Evolutionary conservation across 2,329 filamentous ascomycete genomes (phyloP), one percentile per base, ranked within the genome.

Genomic region (Trichothecium roseum): DNA sequence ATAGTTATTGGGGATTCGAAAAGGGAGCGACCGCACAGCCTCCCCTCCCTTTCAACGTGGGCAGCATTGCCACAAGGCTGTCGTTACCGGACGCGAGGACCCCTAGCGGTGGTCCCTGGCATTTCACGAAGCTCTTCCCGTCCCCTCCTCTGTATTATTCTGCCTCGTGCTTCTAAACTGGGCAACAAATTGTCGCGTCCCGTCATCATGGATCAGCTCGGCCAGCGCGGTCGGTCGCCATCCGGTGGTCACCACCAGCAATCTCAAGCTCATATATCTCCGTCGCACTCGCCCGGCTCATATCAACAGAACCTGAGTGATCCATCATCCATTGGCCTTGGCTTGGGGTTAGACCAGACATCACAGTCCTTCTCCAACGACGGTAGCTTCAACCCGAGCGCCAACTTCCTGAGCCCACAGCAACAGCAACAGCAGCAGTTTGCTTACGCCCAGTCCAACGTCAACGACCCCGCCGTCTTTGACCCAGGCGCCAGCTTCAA

Each of bases 201-300:
- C 15, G 28, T 24, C 20, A 53, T 49, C 50, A 64, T 64, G 61
- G 59, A 62, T 54, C 59, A 61, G 45, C 56, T 60, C 43, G 49
- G 48, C 49, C 59, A 59, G 44, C 55, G 51, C 54, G 74, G 74
- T 53, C 74, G 75, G 52, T 80, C 77, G 47, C 72, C 69, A 46
- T 79, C 78, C 50, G 64, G 66, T 52, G 66, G 67, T 44, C 68
- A 72, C 51, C 68, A 68, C 47, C 66, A n/a, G n/a, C n/a, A n/a
- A n/a, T n/a, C n/a, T n/a, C n/a, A 72, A 51, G 60, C 59, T 53
- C 55, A 64, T 63, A 68, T 76, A 78, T 80, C 78, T 49, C 73
- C 76, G 48, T 74, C 75, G 53, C 72, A 70, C 57, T 74, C 75
- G 54, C 72, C 71, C 57, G 65, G 65, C 48, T 72, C 69, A 50